Evolutionary conservation across 805 yeast genomes (phyloP).

Genomic region (Blastobotrys terrestris): DNA sequence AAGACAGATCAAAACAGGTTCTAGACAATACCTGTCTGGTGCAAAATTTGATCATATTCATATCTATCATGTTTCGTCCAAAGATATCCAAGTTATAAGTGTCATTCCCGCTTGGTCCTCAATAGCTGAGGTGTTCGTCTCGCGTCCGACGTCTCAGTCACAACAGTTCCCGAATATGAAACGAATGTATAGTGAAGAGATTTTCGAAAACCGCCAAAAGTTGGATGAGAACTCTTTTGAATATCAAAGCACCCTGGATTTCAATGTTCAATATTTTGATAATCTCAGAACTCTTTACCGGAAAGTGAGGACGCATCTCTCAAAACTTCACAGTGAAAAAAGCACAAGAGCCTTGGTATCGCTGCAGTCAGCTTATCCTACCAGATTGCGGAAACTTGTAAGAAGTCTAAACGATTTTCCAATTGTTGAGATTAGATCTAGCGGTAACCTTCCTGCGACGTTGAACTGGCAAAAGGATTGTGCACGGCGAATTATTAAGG

Average conservation of each 20-base stretch:
- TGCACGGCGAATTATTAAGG: constrained; percentile 58
- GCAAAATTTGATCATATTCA: constrained; percentile 56
- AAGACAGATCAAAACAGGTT: constrained; percentile 4
- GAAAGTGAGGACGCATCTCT: constrained; percentile 47
- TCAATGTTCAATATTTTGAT: constrained; percentile 50
- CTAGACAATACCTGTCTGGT: constrained; percentile 45
- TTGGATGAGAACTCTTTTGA: constrained; percentile 5
- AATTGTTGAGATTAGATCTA: constrained; percentile 44
- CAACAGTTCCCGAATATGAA: constrained; percentile 55
- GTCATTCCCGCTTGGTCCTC: constrained; percentile 54
- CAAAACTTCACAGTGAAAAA: constrained; percentile 56
- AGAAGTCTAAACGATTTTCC: constrained; percentile 54
- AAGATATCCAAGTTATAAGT: constrained; percentile 69
- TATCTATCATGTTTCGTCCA: constrained; percentile 61
- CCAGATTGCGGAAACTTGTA: constrained; percentile 43
- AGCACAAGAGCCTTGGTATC: constrained; percentile 60
- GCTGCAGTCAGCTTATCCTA: constrained; percentile 61
- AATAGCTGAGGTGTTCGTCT: constrained; percentile 45
- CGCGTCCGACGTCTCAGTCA: constrained; percentile 65
- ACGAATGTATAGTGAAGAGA: constrained; percentile 48
- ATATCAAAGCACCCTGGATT: constrained; percentile 27
- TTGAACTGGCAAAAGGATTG: constrained; percentile 75
- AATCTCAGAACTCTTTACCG: constrained; percentile 52
- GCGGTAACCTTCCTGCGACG: constrained; percentile 27
- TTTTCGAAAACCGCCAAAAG: constrained; percentile 17